Evolutionary conservation across 192 early-diverging fungal genomes (phyloP), one percentile per base, ranked within the genome.

Genomic region (Phlyctochytrium arcticum): DNA sequence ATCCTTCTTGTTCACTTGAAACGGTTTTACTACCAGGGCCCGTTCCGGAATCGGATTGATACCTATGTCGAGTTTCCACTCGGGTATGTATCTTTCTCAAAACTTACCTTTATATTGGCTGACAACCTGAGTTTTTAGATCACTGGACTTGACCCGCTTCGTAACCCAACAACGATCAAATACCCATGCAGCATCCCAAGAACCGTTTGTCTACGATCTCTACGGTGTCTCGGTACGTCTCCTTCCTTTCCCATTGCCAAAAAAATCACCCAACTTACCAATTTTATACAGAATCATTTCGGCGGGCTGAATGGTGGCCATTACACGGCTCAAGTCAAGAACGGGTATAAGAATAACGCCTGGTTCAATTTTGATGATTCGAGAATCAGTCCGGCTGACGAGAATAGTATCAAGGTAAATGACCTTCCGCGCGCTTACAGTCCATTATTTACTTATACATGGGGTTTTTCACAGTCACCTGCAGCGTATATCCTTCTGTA

Each of bases 1-100:
- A 87, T 99, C 31, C 73, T 99, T n/a, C 69, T 98, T 49, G 84
- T 99, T 50, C 93, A 98, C 59, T 60, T 99, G 64, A 99, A 98
- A 71, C 84, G 95, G 49, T 99, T 98, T 55, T 96, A 88, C 19
- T 93, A 81, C 32, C 77, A 91, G 54, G 95, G 95, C 0, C 94
- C 93, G 6, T 98, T 98, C 70, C 84, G 89, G 39, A 87, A 96
- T 70, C 97, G 97, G 66, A 68, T 99, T 30, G 92, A 94, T 48
- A 90, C 89, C 0, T 77, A 84, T 65, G 93, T 98, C 0, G 75
- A 89, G 49, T 93, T 93, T 57, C 94, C 95, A 3, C 75, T 92
- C 29, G 54, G 15, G 73, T 75, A 60, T 48, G 59, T 48, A 29
- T 60, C 8, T 47, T 68, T 95, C 29, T 90, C 90, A 68, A 89